Percentiles rank a stretch among this genome's conserved stretches.
Evolutionary conservation across 2,329 filamentous ascomycete species (phyloP).

Genomic region (Neopestalotiopsis sp.): DNA sequence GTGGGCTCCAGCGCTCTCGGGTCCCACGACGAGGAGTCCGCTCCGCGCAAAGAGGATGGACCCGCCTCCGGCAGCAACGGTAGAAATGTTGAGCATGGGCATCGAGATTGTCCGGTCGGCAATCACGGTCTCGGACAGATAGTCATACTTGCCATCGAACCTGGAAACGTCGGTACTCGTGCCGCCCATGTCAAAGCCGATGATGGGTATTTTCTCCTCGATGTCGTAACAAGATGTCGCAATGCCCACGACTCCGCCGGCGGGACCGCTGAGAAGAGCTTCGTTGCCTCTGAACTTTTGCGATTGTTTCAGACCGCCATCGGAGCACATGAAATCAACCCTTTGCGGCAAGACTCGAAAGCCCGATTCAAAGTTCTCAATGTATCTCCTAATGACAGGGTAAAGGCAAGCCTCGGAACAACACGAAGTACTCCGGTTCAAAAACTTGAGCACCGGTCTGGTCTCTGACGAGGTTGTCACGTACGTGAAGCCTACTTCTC

Average conservation of each 20-base stretch:
- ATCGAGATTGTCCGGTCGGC: slow-evolving; percentile 69
- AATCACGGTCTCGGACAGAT: slow-evolving; percentile 74
- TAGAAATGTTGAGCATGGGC: slow-evolving; percentile 79
- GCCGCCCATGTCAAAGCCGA: slow-evolving; percentile 78
- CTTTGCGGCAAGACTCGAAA: slow-evolving; percentile 64
- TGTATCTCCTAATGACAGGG: slow-evolving; percentile 72
- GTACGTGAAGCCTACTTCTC: slow-evolving; percentile 69
- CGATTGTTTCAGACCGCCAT: slow-evolving; percentile 57
- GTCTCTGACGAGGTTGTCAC: slow-evolving; percentile 70
- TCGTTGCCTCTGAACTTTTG: slow-evolving; percentile 98
- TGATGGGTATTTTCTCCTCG: slow-evolving; percentile 14
- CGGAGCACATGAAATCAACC: slow-evolving; percentile 72
- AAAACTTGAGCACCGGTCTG: slow-evolving; percentile 75
- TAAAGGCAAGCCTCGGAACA: slow-evolving; percentile 76
- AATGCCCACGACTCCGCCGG: slow-evolving; percentile 21
- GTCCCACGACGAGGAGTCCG: slow-evolving; percentile 72
- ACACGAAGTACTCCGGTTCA: slow-evolving; percentile 69
- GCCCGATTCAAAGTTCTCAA: slow-evolving; percentile 67
- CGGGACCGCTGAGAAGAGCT: slow-evolving; percentile 21
- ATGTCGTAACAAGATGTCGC: slow-evolving; percentile 20
- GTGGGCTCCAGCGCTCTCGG: slow-evolving; percentile 63
- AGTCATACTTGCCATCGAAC: slow-evolving; percentile 56
- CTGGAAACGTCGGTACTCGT: slow-evolving; percentile 77
- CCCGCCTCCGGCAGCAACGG: slow-evolving; percentile 61
- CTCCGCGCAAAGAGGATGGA: slow-evolving; percentile 69